Evolutionary conservation across 345 rosid genomes (phyloP).

Genomic region (Heritiera fomes): DNA sequence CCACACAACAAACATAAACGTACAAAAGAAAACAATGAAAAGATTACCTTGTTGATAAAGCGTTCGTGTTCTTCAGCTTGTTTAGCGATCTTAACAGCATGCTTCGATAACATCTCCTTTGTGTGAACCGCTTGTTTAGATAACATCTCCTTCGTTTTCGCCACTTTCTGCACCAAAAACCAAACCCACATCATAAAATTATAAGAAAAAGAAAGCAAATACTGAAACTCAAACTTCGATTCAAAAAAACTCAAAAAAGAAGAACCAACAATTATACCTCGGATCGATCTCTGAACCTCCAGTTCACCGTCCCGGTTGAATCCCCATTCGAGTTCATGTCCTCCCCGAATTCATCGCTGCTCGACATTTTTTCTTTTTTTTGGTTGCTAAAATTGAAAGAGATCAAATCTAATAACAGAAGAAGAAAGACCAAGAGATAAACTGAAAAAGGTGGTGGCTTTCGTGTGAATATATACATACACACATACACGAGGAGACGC

Average conservation of each 20-base stretch:
- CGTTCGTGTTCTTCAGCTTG: conserved; percentile 93
- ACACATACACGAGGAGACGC: neutral
- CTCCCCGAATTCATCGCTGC: conserved; percentile 45
- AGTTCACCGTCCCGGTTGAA: conserved; percentile 39
- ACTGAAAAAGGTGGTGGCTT: neutral
- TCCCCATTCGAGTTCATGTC: conserved; percentile 42
- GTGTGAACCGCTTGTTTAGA: conserved; percentile 83
- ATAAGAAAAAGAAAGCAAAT: neutral
- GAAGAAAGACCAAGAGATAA: neutral
- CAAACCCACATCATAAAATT: conserved; percentile 27
- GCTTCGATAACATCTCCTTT: conserved; percentile 79
- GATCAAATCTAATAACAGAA: neutral
- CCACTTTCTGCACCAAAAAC: conserved; percentile 54
- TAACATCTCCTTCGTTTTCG: conserved; percentile 70
- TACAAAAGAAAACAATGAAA: conserved; percentile 5
- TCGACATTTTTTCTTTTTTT: conserved; percentile 39
- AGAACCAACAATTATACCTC: conserved; percentile 38
- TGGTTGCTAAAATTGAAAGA: neutral
- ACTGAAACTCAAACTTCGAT: neutral
- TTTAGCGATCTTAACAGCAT: conserved; percentile 89
- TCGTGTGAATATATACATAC: neutral
- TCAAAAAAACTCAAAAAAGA: neutral
- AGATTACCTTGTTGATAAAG: conserved; percentile 70
- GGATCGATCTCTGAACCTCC: conserved; percentile 64
- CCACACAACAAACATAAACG: neutral